Evolutionary conservation across 2,329 filamentous ascomycete genomes (phyloP), one percentile per base, ranked within the genome.

Genomic region (Pseudogymnoascus sp.): DNA sequence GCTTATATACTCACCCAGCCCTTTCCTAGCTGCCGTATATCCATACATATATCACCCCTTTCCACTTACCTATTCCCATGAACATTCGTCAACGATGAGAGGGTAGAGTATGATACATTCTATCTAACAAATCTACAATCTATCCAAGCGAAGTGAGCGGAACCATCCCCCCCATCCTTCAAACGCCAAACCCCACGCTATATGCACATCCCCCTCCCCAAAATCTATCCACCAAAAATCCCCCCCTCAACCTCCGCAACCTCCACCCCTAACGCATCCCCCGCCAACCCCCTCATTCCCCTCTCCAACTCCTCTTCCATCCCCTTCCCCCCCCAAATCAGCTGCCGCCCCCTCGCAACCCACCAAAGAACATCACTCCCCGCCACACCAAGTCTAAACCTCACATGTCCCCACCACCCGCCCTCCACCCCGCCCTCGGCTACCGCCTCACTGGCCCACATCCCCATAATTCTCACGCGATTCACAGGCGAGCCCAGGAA

Each of bases 241-340:
- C 37, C 96, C 3, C 93, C 92, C 62, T 95, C 90, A 76, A 97
- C 97, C 2, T 96, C 82, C 40, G 87, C 85, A 73, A 97, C 76
- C 74, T 97, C 92, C 2, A 97, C 85, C 0, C 94, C 94, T 76
- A 94, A 92, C 61, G 74, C 73, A 68, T 95, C 92, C 72, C 89
- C 90, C 0, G 92, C 93, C 80, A 97, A 89, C 62, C 81, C 83
- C 74, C 84, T 87, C 92, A 97, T 95, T 68, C 88, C 83, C 71
- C 83, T 82, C 78, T 97, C 94, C 65, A 97, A 86, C 72, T 93
- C 91, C 71, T 97, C 93, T 73, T 97, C 94, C 89, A 97, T 94
- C 0, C 92, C 92, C 8, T 86, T 82, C 0, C 92, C 91, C 2
- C 86, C 74, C 0, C 90, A 89, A 10, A 97, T 71, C 72, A 84